Evolutionary conservation across 768 basidiomycete species (phyloP).

Genomic region (Coprinopsis cinerea): DNA sequence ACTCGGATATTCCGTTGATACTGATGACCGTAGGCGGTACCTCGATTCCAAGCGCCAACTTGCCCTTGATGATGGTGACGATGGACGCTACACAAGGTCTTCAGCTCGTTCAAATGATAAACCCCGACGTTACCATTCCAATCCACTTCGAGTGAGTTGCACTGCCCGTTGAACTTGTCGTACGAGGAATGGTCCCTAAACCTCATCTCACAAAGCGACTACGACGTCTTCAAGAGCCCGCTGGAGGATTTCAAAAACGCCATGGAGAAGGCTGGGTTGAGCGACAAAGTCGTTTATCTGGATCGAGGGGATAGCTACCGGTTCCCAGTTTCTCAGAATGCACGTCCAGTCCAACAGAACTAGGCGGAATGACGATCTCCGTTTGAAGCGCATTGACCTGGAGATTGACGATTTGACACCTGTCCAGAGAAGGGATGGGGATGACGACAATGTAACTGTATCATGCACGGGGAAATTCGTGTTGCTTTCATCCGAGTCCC

Average conservation of each 20-base stretch:
- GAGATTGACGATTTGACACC: too few species aligned
- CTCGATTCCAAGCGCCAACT: background rate
- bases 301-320: constrained; percentile 4
- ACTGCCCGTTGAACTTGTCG: background rate
- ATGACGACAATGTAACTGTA: too few species aligned
- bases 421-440: too few species aligned
- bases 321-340: background rate
- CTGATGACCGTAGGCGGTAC: constrained; percentile 3
- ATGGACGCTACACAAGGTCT: constrained; percentile 8
- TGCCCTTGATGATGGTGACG: constrained; percentile 6
- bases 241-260: constrained; percentile 7
- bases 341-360: too few species aligned
- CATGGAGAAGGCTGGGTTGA: constrained; percentile 4
- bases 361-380: too few species aligned
- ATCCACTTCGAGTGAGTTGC: constrained; percentile 10
- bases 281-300: constrained; percentile 6
- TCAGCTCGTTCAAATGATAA: constrained; percentile 2
- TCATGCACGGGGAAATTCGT: too few species aligned
- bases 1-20: background rate
- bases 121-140: constrained; percentile 7
- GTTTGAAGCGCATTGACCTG: too few species aligned
- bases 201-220: background rate
- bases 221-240: constrained; percentile 8
- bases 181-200: background rate
- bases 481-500: too few species aligned